A percentile compares a stretch with the other conserved stretches of the same genome.
Conservation (phyloP, 1,284 basidiomycete genomes). For the Rhizopogon hawkerae region DNA sequence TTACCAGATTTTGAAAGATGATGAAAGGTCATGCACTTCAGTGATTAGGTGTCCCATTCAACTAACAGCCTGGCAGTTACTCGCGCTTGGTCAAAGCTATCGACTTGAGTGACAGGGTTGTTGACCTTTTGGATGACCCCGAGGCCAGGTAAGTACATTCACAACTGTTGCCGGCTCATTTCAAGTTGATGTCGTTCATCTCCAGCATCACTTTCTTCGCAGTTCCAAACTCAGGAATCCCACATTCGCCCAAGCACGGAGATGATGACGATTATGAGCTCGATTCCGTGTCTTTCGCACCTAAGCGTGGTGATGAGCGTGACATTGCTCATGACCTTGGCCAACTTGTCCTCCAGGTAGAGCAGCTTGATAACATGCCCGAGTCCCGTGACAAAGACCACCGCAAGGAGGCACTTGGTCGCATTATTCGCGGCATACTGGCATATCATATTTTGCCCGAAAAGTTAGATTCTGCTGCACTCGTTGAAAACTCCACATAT, state of each 20-base stretch:
- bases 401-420: slow-evolving; percentile 44
- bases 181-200: background rate
- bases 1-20: slow-evolving; percentile 33
- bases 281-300: background rate
- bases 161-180: background rate
- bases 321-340: slow-evolving; percentile 14
- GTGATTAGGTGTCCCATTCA: background rate
- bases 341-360: slow-evolving; percentile 14
- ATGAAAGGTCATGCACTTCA: slow-evolving; percentile 24
- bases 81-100: slow-evolving; percentile 36
- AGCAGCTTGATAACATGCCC: slow-evolving; percentile 19
- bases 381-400: slow-evolving; percentile 38
- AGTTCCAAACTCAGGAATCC: slow-evolving; percentile 37
- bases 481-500: slow-evolving; percentile 53
- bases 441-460: slow-evolving; percentile 57
- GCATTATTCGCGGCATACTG: slow-evolving; percentile 48
- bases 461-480: slow-evolving; percentile 30
- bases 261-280: background rate
- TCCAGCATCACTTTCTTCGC: slow-evolving; percentile 49
- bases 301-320: background rate
- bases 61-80: slow-evolving; percentile 23
- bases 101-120: slow-evolving; percentile 36
- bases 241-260: slow-evolving; percentile 17
- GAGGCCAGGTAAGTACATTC: slow-evolving; percentile 26
- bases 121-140: slow-evolving; percentile 35